These are phyloP conservation scores for Aureobasidium namibiae DNA, from an alignment of 2,329 filamentous ascomycete genomes.

Conservation along the genomic window DNA sequence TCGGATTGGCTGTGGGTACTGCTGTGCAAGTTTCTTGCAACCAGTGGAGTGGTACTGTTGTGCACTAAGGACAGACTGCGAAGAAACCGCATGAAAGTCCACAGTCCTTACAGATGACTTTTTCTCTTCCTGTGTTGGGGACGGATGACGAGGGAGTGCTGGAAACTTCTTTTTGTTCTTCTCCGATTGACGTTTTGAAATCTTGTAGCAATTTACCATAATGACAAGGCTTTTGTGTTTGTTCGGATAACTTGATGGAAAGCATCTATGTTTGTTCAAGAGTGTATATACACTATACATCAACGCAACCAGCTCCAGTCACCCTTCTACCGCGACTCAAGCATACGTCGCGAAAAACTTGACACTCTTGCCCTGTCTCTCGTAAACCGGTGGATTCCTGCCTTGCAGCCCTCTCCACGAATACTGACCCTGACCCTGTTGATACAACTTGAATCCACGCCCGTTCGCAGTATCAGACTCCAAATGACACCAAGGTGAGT, in stretches of 20 bases:
- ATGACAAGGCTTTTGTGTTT: too few species aligned
- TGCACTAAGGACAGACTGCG: slow-evolving; percentile 7
- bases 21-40: slow-evolving; percentile 25
- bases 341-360: slow-evolving; percentile 19
- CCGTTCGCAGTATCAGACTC: slow-evolving; percentile 14
- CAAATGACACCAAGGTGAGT: slow-evolving; percentile 20
- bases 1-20: slow-evolving; percentile 27
- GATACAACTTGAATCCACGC: slow-evolving; percentile 15
- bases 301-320: too few species aligned
- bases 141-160: neutral
- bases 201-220: too few species aligned
- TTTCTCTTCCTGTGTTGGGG: too few species aligned
- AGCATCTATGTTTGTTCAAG: too few species aligned
- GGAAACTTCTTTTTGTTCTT: neutral
- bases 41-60: slow-evolving; percentile 16
- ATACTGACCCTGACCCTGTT: slow-evolving; percentile 19
- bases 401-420: slow-evolving; percentile 17
- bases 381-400: slow-evolving; percentile 17
- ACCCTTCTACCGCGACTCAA: neutral
- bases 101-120: neutral
- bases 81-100: neutral
- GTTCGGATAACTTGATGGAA: too few species aligned
- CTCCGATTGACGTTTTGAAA: neutral
- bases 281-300: too few species aligned
- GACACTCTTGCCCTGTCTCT: slow-evolving; percentile 18